Conservation (phyloP, 2,329 filamentous ascomycete genomes). For the Exophiala spinifera region DNA sequence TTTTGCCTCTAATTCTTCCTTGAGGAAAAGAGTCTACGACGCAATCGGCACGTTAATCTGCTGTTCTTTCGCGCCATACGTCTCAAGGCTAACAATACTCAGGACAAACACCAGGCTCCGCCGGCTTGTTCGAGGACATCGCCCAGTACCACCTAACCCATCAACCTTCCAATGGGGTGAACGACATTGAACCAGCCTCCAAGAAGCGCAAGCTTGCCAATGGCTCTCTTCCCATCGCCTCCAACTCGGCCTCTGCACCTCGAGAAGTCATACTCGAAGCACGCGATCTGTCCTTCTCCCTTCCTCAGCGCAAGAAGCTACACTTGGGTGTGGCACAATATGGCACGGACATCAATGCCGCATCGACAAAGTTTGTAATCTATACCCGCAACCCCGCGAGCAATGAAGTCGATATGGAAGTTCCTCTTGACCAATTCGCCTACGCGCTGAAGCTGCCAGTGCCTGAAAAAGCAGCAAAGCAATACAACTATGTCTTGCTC, state of each 20-base stretch:
- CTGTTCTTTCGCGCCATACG: background rate
- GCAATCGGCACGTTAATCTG: constrained; percentile 15
- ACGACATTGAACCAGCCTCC: constrained; percentile 34
- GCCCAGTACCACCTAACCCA: constrained; percentile 44
- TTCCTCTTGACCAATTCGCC: constrained; percentile 40
- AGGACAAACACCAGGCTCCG: constrained; percentile 17
- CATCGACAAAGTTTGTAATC: constrained; percentile 36
- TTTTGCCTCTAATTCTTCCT: constrained; percentile 10
- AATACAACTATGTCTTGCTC: constrained; percentile 62
- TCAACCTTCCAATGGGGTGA: constrained; percentile 1
- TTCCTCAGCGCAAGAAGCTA: constrained; percentile 63
- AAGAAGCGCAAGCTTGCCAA: constrained; percentile 53
- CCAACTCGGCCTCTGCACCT: constrained; percentile 28
- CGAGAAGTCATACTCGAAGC: constrained; percentile 40
- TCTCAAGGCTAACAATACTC: background rate
- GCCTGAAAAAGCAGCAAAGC: constrained; percentile 61
- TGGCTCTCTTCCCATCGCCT: constrained; percentile 25
- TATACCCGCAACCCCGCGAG: constrained; percentile 51
- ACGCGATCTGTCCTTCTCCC: constrained; percentile 58
- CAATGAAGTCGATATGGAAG: constrained; percentile 53
- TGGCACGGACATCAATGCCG: constrained; percentile 11
- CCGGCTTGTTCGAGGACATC: constrained; percentile 49
- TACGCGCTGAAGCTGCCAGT: constrained; percentile 61
- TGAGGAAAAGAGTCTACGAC: constrained; percentile 23
- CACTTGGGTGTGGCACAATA: constrained; percentile 55